These are phyloP conservation scores for Cladorrhinum sp. DNA, from an alignment of 2,329 filamentous ascomycete genomes.

Conservation along the genomic window DNA sequence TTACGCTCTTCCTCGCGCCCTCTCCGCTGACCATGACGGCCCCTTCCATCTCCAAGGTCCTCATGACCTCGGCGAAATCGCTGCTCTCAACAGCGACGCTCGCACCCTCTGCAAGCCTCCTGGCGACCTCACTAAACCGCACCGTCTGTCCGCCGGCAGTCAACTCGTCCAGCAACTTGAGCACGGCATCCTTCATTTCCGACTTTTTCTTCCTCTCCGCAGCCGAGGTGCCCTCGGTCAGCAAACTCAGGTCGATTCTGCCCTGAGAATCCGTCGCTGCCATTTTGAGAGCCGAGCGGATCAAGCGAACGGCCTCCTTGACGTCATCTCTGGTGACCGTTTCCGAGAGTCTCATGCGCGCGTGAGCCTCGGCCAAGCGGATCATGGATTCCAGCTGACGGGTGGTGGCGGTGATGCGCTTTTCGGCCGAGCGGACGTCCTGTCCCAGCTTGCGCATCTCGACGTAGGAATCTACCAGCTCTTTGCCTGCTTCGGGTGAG, in stretches of 20 bases:
- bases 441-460: slow-evolving; percentile 92
- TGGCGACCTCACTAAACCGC: slow-evolving; percentile 74
- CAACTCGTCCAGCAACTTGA: slow-evolving; percentile 77
- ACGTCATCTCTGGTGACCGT: slow-evolving; percentile 81
- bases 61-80: slow-evolving; percentile 81
- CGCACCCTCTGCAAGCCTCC: slow-evolving; percentile 67
- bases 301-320: slow-evolving; percentile 84
- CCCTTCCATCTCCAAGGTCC: slow-evolving; percentile 80
- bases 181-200: slow-evolving; percentile 77
- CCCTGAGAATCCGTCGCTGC: slow-evolving; percentile 92
- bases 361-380: slow-evolving; percentile 90
- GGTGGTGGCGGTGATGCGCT: slow-evolving; percentile 96
- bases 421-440: slow-evolving; percentile 81
- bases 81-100: slow-evolving; percentile 68
- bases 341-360: slow-evolving; percentile 86
- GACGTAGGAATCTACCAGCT: slow-evolving; percentile 83
- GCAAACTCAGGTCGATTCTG: slow-evolving; percentile 91
- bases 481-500: slow-evolving; percentile 73
- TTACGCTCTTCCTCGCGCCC: slow-evolving; percentile 75
- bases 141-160: slow-evolving; percentile 65
- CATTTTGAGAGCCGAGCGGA: slow-evolving; percentile 91
- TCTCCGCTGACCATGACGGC: slow-evolving; percentile 77
- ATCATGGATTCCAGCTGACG: slow-evolving; percentile 98
- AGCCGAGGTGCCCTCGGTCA: slow-evolving; percentile 90
- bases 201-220: slow-evolving; percentile 79